These are phyloP conservation scores for Keqinozyma sinolaborantium DNA, from an alignment of 1,139 yeast species.

Conservation along the genomic window DNA sequence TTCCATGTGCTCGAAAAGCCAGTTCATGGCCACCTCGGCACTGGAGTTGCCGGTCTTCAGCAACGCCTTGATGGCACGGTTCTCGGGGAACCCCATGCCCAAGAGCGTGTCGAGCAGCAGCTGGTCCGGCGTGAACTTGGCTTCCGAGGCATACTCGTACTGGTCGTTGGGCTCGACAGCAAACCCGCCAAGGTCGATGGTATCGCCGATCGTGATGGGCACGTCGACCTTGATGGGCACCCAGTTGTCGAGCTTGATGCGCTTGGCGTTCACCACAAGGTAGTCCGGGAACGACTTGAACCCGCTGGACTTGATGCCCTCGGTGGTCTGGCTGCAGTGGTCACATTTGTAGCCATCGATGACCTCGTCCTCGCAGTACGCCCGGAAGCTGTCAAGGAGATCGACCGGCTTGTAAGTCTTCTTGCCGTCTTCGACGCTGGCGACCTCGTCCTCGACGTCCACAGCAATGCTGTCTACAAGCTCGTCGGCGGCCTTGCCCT, in stretches of 20 bases:
- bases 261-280: constrained; percentile 69
- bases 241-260: constrained; percentile 88
- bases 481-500: constrained; percentile 56
- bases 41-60: constrained; percentile 64
- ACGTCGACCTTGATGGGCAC: constrained; percentile 80
- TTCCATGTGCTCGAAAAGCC: constrained; percentile 88
- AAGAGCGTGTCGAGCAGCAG: constrained; percentile 52
- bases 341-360: constrained; percentile 70
- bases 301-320: constrained; percentile 43
- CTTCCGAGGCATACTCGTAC: constrained; percentile 24
- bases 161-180: constrained; percentile 39
- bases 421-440: constrained; percentile 37
- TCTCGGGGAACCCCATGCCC: constrained; percentile 86
- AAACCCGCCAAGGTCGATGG: constrained; percentile 28
- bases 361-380: constrained; percentile 47
- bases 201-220: constrained; percentile 60
- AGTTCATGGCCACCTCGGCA: constrained; percentile 82
- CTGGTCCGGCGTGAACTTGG: constrained; percentile 52
- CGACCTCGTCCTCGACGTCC: constrained; percentile 46
- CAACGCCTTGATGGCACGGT: constrained; percentile 64
- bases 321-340: constrained; percentile 45
- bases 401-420: constrained; percentile 47
- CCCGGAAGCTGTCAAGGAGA: constrained; percentile 48
- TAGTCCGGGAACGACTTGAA: constrained; percentile 67
- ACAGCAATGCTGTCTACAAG: constrained; percentile 68